phyloP scores from a whole-genome alignment of 306 rosid genomes.

The Trifolium fragiferum region DNA sequence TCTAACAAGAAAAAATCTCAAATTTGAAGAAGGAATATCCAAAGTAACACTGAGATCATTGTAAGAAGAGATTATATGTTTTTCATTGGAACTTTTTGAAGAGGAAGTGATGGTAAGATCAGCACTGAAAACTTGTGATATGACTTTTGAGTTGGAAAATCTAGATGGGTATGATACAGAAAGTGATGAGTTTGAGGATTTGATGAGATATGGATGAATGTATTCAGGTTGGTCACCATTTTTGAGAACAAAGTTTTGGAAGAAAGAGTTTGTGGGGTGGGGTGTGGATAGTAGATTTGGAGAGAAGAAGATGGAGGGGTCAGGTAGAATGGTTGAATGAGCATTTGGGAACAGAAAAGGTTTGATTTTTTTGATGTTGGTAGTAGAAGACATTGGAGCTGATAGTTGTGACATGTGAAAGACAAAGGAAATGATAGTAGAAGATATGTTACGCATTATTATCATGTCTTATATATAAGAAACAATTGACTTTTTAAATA shows the following conservation, averaged over 20 bases:
- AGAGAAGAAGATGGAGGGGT: slow-evolving; percentile 72
- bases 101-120: background rate
- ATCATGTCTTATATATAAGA: no score
- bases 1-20: background rate
- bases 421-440: no score
- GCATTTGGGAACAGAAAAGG: slow-evolving; percentile 60
- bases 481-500: no score
- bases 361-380: background rate
- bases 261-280: slow-evolving; percentile 71
- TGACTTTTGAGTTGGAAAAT: background rate
- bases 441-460: no score
- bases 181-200: slow-evolving; percentile 57
- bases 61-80: background rate
- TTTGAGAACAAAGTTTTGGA: slow-evolving; percentile 66
- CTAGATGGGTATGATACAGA: slow-evolving; percentile 61
- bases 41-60: background rate
- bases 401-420: no score
- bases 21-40: slow-evolving; percentile 1
- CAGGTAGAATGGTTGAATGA: slow-evolving; percentile 59
- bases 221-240: slow-evolving; percentile 78
- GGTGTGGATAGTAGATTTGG: slow-evolving; percentile 59
- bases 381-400: background rate
- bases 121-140: background rate
- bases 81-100: background rate
- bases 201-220: slow-evolving; percentile 67